Evolutionary conservation across 768 basidiomycete genomes (phyloP), one percentile per base, ranked within the genome.

Genomic region (Hysterangium stoloniferum): DNA sequence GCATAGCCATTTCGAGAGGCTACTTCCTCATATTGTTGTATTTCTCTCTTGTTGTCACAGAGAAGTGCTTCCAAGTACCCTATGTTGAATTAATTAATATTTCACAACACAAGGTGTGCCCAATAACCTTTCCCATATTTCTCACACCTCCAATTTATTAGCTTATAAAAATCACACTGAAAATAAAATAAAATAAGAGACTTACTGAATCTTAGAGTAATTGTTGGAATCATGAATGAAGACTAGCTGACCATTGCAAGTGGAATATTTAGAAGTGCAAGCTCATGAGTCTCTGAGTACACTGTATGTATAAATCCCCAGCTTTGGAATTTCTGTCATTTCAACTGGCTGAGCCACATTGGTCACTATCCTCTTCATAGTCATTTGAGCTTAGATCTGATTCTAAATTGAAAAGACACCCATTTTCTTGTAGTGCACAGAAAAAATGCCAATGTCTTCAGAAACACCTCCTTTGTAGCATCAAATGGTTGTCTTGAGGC

Each of bases 11-110:
- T n/a, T n/a, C n/a, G n/a, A n/a, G n/a, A n/a, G 3, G 58, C 56
- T 31, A 36, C 17, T 6, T 38, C 28, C 29, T 60, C 46, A 22
- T 53, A 42, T 0, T 13, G 13, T 2, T 37, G 20, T 38, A 57
- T 57, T 31, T 27, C 28, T 1, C 3, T 8, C 4, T 34, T 32
- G 6, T 59, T 20, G 11, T 24, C 17, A 5, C 27, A 17, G 20
- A 65, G 50, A 1, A 65, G 33, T 4, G 62, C 63, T 15, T 28
- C 28, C 0, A 65, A 51, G 34, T 65, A 65, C 1, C 20, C 13
- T 11, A 54, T 52, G 38, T 61, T 44, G 42, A 58, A 59, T 13
- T 59, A 57, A 13, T 62, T 48, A 4, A 65, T 44, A 22, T 58
- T 64, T 2, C 53, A 25, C 2, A 64, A 38, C 12, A 60, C 51